Percentiles rank a stretch among this genome's conserved stretches.
Conservation (phyloP, 1,284 basidiomycete species). For the Papiliotrema flavescens region DNA sequence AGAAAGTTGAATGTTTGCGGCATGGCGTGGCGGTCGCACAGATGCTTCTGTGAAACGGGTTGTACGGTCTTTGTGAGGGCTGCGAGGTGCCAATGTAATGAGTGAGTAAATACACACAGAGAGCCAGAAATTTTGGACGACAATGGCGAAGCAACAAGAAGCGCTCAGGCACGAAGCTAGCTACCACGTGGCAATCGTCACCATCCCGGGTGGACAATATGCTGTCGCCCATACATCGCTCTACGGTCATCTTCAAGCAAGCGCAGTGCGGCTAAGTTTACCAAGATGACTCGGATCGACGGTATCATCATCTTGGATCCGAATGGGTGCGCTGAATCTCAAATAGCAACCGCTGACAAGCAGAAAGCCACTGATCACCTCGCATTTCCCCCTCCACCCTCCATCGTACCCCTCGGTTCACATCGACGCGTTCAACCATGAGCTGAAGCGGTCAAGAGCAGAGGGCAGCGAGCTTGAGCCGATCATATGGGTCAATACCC, state of each 20-base stretch:
- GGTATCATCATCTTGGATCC: conserved; percentile 84
- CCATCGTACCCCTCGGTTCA: conserved; percentile 78
- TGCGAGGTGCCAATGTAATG: background rate
- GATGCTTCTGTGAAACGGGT: background rate
- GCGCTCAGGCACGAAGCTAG: background rate
- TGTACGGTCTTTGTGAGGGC: background rate
- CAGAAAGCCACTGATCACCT: conserved; percentile 84
- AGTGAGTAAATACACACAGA: background rate
- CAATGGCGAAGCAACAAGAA: background rate
- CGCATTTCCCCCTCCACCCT: conserved; percentile 76
- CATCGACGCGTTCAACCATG: conserved; percentile 77
- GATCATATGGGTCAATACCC: conserved; percentile 43
- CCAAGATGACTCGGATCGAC: conserved; percentile 59
- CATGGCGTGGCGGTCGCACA: conserved; percentile 12
- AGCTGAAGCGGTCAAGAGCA: conserved; percentile 56
- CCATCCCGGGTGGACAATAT: background rate
- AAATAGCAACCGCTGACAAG: background rate
- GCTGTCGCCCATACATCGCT: background rate
- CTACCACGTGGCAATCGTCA: background rate
- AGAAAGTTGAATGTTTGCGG: conserved; percentile 38
- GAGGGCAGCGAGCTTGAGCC: conserved; percentile 24
- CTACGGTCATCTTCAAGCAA: background rate
- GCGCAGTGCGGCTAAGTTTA: background rate
- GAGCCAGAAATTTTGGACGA: conserved; percentile 4
- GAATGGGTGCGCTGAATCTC: conserved; percentile 58